Conservation (phyloP, 495 filamentous ascomycete species). For the Aspergillus olivimuriae region DNA sequence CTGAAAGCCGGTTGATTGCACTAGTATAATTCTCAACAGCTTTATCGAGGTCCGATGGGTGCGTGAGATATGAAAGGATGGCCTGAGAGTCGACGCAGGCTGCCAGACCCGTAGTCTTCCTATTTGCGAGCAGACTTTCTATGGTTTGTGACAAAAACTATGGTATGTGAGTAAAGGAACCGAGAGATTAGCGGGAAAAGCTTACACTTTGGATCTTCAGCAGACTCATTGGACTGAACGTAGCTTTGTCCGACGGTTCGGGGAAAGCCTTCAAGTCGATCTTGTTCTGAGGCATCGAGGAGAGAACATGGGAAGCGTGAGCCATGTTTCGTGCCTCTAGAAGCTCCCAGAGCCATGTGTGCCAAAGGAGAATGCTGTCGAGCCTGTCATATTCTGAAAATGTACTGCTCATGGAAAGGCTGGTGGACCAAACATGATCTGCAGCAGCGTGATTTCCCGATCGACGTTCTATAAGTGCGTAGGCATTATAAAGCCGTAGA, state of each 20-base stretch:
- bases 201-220: conserved; percentile 50
- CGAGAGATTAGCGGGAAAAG: background rate
- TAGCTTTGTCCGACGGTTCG: conserved; percentile 10
- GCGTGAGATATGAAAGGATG: conserved; percentile 57
- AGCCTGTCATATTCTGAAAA: conserved; percentile 30
- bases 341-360: conserved; percentile 65
- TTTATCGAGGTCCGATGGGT: conserved; percentile 21
- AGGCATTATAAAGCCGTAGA: conserved; percentile 68
- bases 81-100: conserved; percentile 54
- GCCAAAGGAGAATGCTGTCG: conserved; percentile 56
- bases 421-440: conserved; percentile 57
- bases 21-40: conserved; percentile 46
- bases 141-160: conserved; percentile 51
- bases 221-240: conserved; percentile 33
- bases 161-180: conserved; percentile 7
- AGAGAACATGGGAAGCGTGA: conserved; percentile 42
- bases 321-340: conserved; percentile 42
- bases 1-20: conserved; percentile 34
- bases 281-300: conserved; percentile 31
- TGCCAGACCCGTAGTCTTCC: conserved; percentile 36
- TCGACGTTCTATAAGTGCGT: conserved; percentile 64
- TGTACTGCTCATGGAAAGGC: conserved; percentile 49
- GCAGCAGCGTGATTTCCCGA: conserved; percentile 49
- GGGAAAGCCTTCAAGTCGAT: conserved; percentile 18
- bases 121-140: conserved; percentile 48